These are phyloP conservation scores for Thalassiosira ordinaria DNA, from an alignment of 352 stramenopile species.

Conservation along the genomic window DNA sequence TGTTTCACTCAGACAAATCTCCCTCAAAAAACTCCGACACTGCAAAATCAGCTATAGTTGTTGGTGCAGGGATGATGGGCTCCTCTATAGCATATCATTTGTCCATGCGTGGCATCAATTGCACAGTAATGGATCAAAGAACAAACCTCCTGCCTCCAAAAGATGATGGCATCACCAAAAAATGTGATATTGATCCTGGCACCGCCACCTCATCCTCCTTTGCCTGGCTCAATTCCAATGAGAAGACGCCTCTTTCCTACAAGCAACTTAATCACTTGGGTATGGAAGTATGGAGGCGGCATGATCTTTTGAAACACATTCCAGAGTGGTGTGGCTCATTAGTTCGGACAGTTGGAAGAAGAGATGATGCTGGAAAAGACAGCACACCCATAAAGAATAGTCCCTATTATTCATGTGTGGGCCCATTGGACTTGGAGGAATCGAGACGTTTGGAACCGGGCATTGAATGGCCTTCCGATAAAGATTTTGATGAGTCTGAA, in stretches of 20 bases:
- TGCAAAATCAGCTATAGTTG: conserved; percentile 48
- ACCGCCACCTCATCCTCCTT: conserved; percentile 58
- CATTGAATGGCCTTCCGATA: conserved; percentile 28
- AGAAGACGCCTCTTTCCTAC: conserved; percentile 63
- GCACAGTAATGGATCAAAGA: conserved; percentile 57
- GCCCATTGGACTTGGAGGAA: conserved; percentile 43
- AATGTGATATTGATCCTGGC: conserved; percentile 32
- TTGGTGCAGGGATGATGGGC: conserved; percentile 69
- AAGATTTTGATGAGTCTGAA: conserved; percentile 23
- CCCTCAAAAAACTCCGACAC: background rate
- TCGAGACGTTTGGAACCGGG: conserved; percentile 55
- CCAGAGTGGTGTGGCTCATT: conserved; percentile 63
- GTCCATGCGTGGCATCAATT: conserved; percentile 33
- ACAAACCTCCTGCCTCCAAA: conserved; percentile 34
- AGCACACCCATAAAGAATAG: conserved; percentile 2
- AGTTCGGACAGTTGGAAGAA: conserved; percentile 34
- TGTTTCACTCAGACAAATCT: conserved; percentile 11
- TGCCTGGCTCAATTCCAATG: conserved; percentile 76
- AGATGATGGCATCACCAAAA: conserved; percentile 5
- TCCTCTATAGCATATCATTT: conserved; percentile 61
- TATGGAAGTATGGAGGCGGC: conserved; percentile 61
- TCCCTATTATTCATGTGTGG: conserved; percentile 40
- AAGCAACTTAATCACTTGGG: conserved; percentile 66
- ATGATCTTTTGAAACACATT: conserved; percentile 50
- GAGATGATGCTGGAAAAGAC: background rate